Conservation (phyloP, 345 rosid genomes). For the Carallia pectinifolia region DNA sequence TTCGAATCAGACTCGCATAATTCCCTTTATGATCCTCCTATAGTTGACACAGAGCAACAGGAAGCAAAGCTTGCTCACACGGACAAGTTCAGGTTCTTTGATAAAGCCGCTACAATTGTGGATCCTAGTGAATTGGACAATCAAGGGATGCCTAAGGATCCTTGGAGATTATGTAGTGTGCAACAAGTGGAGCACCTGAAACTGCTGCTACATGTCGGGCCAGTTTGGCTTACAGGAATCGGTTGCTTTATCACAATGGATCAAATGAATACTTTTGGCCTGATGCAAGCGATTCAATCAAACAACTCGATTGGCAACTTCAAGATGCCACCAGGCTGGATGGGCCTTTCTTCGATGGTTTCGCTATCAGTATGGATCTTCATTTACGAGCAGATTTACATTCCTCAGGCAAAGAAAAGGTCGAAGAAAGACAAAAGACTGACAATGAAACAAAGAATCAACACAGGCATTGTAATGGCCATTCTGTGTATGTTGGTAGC, state of each 20-base stretch:
- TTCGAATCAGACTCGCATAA: not conserved
- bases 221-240: conserved; percentile 64
- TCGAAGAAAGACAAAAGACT: conserved; percentile 38
- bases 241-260: conserved; percentile 61
- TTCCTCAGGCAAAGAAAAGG: conserved; percentile 33
- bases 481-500: conserved; percentile 53
- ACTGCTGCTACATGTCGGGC: conserved; percentile 42
- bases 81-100: conserved; percentile 43
- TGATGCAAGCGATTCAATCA: conserved; percentile 59
- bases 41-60: conserved; percentile 6
- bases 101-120: conserved; percentile 50
- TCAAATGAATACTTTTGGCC: conserved; percentile 60
- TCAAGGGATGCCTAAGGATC: conserved; percentile 37
- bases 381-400: conserved; percentile 46
- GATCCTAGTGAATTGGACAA: conserved; percentile 47
- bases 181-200: conserved; percentile 65
- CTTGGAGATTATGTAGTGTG: conserved; percentile 60
- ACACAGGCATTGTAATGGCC: conserved; percentile 53
- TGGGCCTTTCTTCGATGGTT: conserved; percentile 57
- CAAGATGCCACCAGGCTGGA: conserved; percentile 64
- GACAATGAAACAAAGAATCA: conserved; percentile 48
- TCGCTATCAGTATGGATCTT: conserved; percentile 62
- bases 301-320: conserved; percentile 42
- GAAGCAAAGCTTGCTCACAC: conserved; percentile 29
- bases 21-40: conserved; percentile 43